Percentiles rank a stretch among this genome's conserved stretches.
phyloP scores from a whole-genome alignment of 768 basidiomycete genomes.

The Lyophyllum shimeji region DNA sequence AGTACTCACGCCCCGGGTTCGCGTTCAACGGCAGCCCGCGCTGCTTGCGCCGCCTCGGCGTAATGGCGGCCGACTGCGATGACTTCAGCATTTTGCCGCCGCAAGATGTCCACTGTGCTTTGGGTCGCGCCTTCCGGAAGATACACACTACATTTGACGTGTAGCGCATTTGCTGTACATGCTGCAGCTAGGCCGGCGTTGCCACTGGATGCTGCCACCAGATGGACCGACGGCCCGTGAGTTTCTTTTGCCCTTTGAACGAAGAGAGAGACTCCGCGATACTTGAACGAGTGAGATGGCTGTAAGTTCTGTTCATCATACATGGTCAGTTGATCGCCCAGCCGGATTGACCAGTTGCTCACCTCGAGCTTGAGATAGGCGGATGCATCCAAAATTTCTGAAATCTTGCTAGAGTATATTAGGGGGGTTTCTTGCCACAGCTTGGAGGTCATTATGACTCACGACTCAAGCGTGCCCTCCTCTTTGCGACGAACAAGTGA shows the following conservation, averaged over 20 bases:
- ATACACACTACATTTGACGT: conserved; percentile 64
- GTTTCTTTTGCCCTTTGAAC: conserved; percentile 47
- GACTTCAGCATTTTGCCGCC: conserved; percentile 54
- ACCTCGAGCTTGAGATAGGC: conserved; percentile 79
- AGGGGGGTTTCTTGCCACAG: conserved; percentile 69
- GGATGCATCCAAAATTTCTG: conserved; percentile 45
- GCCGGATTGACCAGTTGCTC: background rate
- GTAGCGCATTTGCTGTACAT: conserved; percentile 53
- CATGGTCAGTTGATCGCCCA: no score
- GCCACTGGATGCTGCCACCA: conserved; percentile 74
- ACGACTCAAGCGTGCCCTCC: background rate
- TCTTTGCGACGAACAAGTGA: background rate
- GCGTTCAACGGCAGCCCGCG: conserved; percentile 41
- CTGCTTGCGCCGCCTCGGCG: conserved; percentile 53
- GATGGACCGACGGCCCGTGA: conserved; percentile 55
- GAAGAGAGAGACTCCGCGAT: conserved; percentile 67
- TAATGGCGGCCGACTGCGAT: conserved; percentile 56
- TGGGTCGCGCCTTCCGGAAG: conserved; percentile 55
- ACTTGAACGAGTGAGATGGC: conserved; percentile 76
- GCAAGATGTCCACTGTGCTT: conserved; percentile 50
- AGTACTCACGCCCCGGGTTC: conserved; percentile 54
- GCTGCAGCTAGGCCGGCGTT: conserved; percentile 79
- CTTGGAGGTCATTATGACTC: conserved; percentile 2
- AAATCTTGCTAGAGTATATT: conserved; percentile 58
- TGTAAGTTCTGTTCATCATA: conserved; percentile 58